Percentiles rank a stretch among this genome's conserved stretches.
phyloP scores from a whole-genome alignment of 2,329 filamentous ascomycete genomes.

The Ophiostoma tasmaniense region DNA sequence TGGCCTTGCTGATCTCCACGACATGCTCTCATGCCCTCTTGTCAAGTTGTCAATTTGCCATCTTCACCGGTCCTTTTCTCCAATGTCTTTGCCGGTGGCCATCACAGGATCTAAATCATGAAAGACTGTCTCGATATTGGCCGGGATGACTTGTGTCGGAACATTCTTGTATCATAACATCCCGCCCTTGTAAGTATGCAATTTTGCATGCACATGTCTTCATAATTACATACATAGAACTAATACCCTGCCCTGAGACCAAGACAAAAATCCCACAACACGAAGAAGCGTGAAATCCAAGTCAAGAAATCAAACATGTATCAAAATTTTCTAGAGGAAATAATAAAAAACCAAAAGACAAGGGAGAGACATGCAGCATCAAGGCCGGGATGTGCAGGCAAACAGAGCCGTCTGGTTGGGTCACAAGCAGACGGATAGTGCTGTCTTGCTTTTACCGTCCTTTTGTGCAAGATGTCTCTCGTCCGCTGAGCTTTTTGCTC shows the following conservation, averaged over 20 bases:
- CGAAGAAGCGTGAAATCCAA: background rate
- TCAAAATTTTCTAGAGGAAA: background rate
- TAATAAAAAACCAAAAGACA: background rate
- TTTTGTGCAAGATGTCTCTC: background rate
- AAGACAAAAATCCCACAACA: background rate
- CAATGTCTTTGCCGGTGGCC: background rate
- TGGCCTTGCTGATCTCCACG: background rate
- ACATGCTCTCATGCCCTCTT: background rate
- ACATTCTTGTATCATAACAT: background rate
- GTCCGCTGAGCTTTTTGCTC: background rate
- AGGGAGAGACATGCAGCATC: conserved; percentile 2
- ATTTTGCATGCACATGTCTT: background rate
- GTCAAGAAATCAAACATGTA: background rate
- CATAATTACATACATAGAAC: background rate
- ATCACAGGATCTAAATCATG: conserved; percentile 1
- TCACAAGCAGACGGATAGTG: background rate
- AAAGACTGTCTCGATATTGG: background rate
- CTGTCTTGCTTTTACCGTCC: background rate
- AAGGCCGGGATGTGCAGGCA: background rate
- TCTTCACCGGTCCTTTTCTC: background rate
- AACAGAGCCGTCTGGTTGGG: conserved; percentile 1
- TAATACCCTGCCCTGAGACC: background rate
- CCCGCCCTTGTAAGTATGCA: background rate
- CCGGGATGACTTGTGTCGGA: background rate
- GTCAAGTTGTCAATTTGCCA: background rate